Evolutionary conservation across 2,329 filamentous ascomycete genomes (phyloP).

Genomic region (Penicillium sp.): DNA sequence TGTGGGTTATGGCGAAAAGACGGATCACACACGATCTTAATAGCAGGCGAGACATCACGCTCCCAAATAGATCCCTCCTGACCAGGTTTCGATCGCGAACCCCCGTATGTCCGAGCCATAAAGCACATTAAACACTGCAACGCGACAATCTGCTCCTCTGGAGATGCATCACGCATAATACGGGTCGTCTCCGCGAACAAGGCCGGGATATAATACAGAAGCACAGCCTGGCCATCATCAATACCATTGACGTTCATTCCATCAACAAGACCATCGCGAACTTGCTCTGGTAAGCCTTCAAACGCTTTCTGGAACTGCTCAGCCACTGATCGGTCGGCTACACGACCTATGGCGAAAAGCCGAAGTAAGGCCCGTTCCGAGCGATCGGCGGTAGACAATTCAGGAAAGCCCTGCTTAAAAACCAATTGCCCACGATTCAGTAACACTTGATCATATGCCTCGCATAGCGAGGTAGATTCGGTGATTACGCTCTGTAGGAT

Average conservation of each 20-base stretch:
- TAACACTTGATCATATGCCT: not conserved
- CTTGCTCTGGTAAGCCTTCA: not conserved
- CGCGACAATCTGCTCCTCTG: not conserved
- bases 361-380: not conserved
- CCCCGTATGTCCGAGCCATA: not conserved
- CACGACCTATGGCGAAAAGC: not conserved
- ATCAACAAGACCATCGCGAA: not conserved
- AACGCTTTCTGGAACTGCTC: not conserved
- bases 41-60: not conserved
- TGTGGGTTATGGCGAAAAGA: not conserved
- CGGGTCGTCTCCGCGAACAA: not conserved
- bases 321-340: not conserved
- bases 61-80: not conserved
- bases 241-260: not conserved
- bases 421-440: not conserved
- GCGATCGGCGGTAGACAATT: not conserved
- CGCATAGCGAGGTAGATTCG: not conserved
- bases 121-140: not conserved
- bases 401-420: not conserved
- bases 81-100: not conserved
- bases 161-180: not conserved
- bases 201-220: not conserved
- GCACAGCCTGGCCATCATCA: not conserved
- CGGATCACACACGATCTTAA: not conserved
- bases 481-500: not conserved